Evolutionary conservation across 176 grass and related monocot genomes (phyloP).

Genomic region (Secale cereale): DNA sequence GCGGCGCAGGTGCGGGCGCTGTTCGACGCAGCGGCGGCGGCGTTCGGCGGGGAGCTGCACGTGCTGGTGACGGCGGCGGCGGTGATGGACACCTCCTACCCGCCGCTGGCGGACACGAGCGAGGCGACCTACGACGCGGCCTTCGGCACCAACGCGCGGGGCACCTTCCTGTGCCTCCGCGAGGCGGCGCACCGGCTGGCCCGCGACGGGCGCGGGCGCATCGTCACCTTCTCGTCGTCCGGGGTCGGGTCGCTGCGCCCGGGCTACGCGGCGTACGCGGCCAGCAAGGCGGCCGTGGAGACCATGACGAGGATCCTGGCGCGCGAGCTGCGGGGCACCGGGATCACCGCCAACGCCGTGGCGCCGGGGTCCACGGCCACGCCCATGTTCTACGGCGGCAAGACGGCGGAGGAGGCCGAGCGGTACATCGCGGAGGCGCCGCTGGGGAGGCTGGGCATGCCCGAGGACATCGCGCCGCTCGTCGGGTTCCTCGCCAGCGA

Average conservation of each 20-base stretch:
- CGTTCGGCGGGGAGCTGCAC: conserved; percentile 58
- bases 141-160: conserved; percentile 47
- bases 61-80: conserved; percentile 54
- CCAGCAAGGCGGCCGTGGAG: conserved; percentile 54
- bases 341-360: conserved; percentile 52
- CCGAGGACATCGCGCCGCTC: conserved; percentile 53
- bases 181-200: conserved; percentile 46
- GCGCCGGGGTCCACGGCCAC: conserved; percentile 59
- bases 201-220: conserved; percentile 44
- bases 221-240: conserved; percentile 60
- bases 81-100: conserved; percentile 45
- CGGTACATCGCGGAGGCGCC: conserved; percentile 46
- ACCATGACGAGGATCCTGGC: conserved; percentile 53
- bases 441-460: conserved; percentile 36
- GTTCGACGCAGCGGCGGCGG: conserved; percentile 45
- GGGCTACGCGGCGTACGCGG: conserved; percentile 39
- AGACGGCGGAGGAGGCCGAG: conserved; percentile 34
- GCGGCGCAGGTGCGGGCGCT: conserved; percentile 40
- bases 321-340: conserved; percentile 39
- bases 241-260: conserved; percentile 41
- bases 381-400: conserved; percentile 59
- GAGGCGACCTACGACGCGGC: conserved; percentile 38
- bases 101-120: conserved; percentile 37
- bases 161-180: conserved; percentile 68
- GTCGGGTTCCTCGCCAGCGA: conserved; percentile 50